These are phyloP conservation scores for Metarhizium anisopliae DNA, from an alignment of 2,329 filamentous ascomycete genomes.

Conservation along the genomic window DNA sequence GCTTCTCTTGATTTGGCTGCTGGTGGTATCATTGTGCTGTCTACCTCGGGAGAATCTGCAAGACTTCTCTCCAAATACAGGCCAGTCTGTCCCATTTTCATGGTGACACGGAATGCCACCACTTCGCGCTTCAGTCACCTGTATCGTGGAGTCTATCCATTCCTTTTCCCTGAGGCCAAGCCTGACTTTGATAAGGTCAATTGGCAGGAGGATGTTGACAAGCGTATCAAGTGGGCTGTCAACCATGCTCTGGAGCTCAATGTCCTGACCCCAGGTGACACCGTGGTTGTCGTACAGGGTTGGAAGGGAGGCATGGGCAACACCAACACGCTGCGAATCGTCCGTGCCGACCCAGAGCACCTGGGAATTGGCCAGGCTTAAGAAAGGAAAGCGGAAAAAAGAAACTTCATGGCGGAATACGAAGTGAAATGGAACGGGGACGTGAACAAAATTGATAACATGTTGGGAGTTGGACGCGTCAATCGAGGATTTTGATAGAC, in stretches of 20 bases:
- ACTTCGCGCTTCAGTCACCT: constrained; percentile 87
- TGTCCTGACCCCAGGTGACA: constrained; percentile 62
- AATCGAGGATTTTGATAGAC: background rate
- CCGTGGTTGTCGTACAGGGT: constrained; percentile 77
- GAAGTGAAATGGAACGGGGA: background rate
- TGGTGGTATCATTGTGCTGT: constrained; percentile 90
- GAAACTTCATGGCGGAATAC: background rate
- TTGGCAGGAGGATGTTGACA: constrained; percentile 99
- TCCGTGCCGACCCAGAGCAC: constrained; percentile 51
- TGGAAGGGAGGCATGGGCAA: constrained; percentile 89
- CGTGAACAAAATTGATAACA: background rate
- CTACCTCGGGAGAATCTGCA: constrained; percentile 90
- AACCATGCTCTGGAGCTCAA: constrained; percentile 75
- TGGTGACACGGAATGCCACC: constrained; percentile 82
- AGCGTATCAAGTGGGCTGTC: constrained; percentile 95
- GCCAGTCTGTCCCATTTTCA: constrained; percentile 97
- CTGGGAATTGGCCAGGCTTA: constrained; percentile 43
- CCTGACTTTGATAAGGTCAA: constrained; percentile 87
- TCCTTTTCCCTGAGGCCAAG: constrained; percentile 88
- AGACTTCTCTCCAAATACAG: constrained; percentile 97
- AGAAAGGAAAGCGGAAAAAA: background rate
- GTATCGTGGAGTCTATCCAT: constrained; percentile 97
- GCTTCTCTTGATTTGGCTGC: constrained; percentile 94
- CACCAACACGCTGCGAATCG: constrained; percentile 70
- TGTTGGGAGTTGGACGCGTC: background rate